These are phyloP conservation scores for Tetrapisispora taiwanensis DNA, from an alignment of 805 yeast genomes.

Conservation along the genomic window DNA sequence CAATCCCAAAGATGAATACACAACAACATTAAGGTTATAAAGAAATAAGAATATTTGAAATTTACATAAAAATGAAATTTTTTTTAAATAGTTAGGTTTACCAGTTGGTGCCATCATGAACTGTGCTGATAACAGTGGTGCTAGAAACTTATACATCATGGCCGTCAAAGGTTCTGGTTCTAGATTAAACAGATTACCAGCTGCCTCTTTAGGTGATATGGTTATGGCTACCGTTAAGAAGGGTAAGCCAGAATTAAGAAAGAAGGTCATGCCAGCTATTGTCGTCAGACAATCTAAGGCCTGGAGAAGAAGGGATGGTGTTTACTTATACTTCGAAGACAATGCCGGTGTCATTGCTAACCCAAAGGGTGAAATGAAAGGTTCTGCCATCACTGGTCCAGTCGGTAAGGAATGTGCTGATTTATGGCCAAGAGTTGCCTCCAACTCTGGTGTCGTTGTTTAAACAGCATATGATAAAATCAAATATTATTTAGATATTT, in stretches of 20 bases:
- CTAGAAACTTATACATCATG: constrained; percentile 96
- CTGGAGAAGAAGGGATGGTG: constrained; percentile 99
- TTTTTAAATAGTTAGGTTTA: constrained; percentile 72
- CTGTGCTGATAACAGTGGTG: constrained; percentile 99
- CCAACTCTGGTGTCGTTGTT: constrained; percentile 99
- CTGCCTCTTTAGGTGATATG: constrained; percentile 99
- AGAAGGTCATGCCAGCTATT: constrained; percentile 99
- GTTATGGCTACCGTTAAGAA: constrained; percentile 99
- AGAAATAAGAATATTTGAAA: no score
- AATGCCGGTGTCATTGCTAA: constrained; percentile 99
- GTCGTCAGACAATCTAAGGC: constrained; percentile 99
- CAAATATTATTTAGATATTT: constrained; percentile 1
- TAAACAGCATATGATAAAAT: constrained; percentile 33
- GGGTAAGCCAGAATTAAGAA: constrained; percentile 99
- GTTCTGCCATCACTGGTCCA: constrained; percentile 99
- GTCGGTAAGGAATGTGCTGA: constrained; percentile 99
- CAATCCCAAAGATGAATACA: no score
- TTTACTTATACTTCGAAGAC: constrained; percentile 98
- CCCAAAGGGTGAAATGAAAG: constrained; percentile 99
- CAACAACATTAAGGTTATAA: not conserved
- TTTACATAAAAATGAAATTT: not conserved
- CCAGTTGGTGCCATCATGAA: constrained; percentile 99
- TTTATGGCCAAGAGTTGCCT: constrained; percentile 99
- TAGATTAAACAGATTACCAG: constrained; percentile 99
- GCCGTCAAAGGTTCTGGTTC: constrained; percentile 99